Evolutionary conservation across 129 eudicot genomes (phyloP).

Genomic region (Tagetes erecta): DNA sequence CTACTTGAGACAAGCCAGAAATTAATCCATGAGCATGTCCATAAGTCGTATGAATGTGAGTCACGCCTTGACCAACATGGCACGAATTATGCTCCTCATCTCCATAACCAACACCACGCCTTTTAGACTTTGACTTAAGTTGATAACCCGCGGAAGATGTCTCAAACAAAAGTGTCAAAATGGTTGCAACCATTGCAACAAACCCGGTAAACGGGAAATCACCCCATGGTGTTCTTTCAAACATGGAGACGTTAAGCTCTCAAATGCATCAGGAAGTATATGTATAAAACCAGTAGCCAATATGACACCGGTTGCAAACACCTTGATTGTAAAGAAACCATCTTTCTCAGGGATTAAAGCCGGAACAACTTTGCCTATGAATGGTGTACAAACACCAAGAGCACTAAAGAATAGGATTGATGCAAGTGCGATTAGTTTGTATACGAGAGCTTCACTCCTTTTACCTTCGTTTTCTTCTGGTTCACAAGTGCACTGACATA

Average conservation of each 20-base stretch:
- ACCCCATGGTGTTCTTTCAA: slow-evolving; percentile 40
- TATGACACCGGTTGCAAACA: slow-evolving; percentile 58
- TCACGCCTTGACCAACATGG: slow-evolving; percentile 9
- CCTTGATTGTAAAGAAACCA: slow-evolving; percentile 41
- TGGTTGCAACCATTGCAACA: slow-evolving; percentile 43
- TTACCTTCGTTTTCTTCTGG: slow-evolving; percentile 21
- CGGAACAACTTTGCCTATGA: slow-evolving; percentile 34
- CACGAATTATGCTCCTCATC: slow-evolving; percentile 31
- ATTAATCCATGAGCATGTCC: slow-evolving; percentile 46
- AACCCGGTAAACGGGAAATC: slow-evolving; percentile 49
- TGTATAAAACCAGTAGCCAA: slow-evolving; percentile 55
- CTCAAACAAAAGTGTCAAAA: slow-evolving; percentile 48
- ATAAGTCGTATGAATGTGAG: slow-evolving; percentile 35
- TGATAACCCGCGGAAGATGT: slow-evolving; percentile 40
- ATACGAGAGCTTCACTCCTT: slow-evolving; percentile 39
- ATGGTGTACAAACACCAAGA: slow-evolving; percentile 41
- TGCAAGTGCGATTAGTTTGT: slow-evolving; percentile 42
- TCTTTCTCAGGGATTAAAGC: slow-evolving; percentile 40
- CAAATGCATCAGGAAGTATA: slow-evolving; percentile 54
- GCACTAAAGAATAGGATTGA: slow-evolving; percentile 40
- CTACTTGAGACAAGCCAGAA: slow-evolving; percentile 18
- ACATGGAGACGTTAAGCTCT: slow-evolving; percentile 36
- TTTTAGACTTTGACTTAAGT: slow-evolving; percentile 12
- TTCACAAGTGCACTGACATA: slow-evolving; percentile 42
- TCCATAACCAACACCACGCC: neutral